These are phyloP conservation scores for Myriosclerotinia scirpicola DNA, from an alignment of 2,329 filamentous ascomycete species.

Conservation along the genomic window DNA sequence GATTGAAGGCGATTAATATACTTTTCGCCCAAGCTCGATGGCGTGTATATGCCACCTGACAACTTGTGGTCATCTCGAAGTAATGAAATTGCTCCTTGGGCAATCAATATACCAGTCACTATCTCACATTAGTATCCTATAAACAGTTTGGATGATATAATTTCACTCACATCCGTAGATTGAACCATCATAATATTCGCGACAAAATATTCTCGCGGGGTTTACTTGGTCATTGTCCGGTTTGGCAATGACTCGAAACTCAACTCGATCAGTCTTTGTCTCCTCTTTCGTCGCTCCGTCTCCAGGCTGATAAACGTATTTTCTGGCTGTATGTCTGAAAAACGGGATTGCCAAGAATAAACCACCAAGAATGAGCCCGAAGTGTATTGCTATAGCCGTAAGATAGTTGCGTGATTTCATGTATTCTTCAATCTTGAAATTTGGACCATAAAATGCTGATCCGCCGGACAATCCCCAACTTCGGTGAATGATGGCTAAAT, in stretches of 20 bases:
- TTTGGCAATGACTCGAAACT: conserved; percentile 63
- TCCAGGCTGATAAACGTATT: conserved; percentile 53
- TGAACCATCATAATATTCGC: conserved; percentile 57
- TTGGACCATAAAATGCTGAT: conserved; percentile 57
- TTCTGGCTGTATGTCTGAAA: conserved; percentile 46
- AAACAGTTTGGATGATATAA: not conserved
- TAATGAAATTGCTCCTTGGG: conserved; percentile 64
- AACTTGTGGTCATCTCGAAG: conserved; percentile 60
- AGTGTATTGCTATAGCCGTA: conserved; percentile 52
- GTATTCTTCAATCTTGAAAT: conserved; percentile 59
- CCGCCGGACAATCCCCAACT: conserved; percentile 59
- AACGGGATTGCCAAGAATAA: conserved; percentile 43
- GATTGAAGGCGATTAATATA: conserved; percentile 61
- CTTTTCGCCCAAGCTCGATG: conserved; percentile 66
- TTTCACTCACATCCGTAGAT: conserved; percentile 61
- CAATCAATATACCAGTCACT: conserved; percentile 66
- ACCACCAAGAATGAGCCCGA: conserved; percentile 47
- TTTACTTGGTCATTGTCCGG: conserved; percentile 52
- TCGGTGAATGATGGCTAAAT: conserved; percentile 57
- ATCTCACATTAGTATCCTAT: conserved; percentile 23
- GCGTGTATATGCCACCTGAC: conserved; percentile 68
- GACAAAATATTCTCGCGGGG: conserved; percentile 48
- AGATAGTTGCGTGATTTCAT: conserved; percentile 52
- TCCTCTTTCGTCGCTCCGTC: conserved; percentile 54
- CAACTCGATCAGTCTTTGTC: conserved; percentile 58